phyloP scores from a whole-genome alignment of 108 stramenopile genomes.

The Seminavis robusta region DNA sequence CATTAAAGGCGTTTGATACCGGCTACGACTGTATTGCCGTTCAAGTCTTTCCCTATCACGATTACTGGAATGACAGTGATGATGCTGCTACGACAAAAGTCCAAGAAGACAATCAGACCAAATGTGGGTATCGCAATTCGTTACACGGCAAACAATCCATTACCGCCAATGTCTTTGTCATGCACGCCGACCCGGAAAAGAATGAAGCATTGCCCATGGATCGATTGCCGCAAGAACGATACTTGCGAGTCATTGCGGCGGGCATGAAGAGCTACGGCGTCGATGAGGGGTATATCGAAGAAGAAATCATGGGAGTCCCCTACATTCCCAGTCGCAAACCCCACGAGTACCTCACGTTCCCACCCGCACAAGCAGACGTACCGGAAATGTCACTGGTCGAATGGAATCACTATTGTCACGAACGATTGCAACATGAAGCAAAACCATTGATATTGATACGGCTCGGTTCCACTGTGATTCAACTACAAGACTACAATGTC shows the following conservation, averaged over 20 bases:
- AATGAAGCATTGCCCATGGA: slow-evolving; percentile 7
- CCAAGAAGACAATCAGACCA: no score
- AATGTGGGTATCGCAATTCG: no score
- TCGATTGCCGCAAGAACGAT: slow-evolving; percentile 24
- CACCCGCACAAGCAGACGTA: not conserved
- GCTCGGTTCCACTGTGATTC: no score
- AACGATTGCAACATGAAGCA: no score
- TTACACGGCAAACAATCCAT: slow-evolving; percentile 9
- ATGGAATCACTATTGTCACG: no score
- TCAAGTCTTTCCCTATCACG: slow-evolving; percentile 9
- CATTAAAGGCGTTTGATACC: slow-evolving; percentile 10
- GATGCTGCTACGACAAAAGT: no score
- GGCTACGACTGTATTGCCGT: no score
- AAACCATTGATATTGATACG: no score
- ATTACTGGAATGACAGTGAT: no score
- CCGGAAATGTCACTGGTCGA: slow-evolving; percentile 19
- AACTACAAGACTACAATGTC: no score
- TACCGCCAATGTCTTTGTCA: slow-evolving; percentile 4
- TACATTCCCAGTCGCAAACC: slow-evolving; percentile 12
- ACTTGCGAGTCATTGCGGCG: slow-evolving; percentile 21
- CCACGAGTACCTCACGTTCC: slow-evolving; percentile 16
- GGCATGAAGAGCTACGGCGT: slow-evolving; percentile 19
- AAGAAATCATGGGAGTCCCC: slow-evolving; percentile 11
- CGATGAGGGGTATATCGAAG: slow-evolving; percentile 20
- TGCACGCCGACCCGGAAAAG: not conserved